Base-by-base conservation (phyloP, 1,284 basidiomycete genomes). In the Trichosporon asahii region DNA sequence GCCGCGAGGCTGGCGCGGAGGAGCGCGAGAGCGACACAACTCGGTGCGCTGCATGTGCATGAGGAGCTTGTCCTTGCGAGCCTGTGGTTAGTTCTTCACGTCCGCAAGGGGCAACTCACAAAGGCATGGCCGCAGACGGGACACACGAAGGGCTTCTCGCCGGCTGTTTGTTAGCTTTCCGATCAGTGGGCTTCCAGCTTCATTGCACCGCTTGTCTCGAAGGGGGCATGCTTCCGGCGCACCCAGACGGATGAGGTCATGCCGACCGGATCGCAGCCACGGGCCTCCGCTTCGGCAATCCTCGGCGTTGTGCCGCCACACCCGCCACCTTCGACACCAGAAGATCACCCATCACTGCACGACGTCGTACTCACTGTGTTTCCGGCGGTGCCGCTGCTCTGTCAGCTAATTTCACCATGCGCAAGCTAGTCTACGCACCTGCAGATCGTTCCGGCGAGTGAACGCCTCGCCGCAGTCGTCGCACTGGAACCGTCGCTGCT, bases 1-100 rank as follows among this genome's bases (percentile, higher is more conserved):
- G 15, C 66, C 66, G 3, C 68, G 63, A 3, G 68, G 66, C 7
- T 37, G 66, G n/a, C 72, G 72, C 12, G 72, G 66, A 3, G 72
- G 69, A 6, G 67, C 63, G 6, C 69, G 73, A 9, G 65, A 64
- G n/a, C 69, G 71, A 66, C 73, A 74, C 31, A 64, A 49, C 61
- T 72, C 71, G 25, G 69, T 53, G 11, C 73, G 73, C 64, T 74
- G 73, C 44, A 70, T 61, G 69, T 74, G 73, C 70, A 72, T 70
- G 37, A 74, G 69, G 8, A 74, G 71, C 53, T 74, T 74, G 68
- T 74, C 73, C 46, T 74, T 74, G 66, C 73, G 73, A 5, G 73
- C 73, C 73, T 74, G 73, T 63, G 29, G 68, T 72, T 14, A 72
- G 71, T 7, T 21, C 3, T 4, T 2, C 23, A 1, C 2, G 9